Evolutionary conservation across 352 stramenopile species (phyloP).

Genomic region (Phytophthora macrochlamydospora): DNA sequence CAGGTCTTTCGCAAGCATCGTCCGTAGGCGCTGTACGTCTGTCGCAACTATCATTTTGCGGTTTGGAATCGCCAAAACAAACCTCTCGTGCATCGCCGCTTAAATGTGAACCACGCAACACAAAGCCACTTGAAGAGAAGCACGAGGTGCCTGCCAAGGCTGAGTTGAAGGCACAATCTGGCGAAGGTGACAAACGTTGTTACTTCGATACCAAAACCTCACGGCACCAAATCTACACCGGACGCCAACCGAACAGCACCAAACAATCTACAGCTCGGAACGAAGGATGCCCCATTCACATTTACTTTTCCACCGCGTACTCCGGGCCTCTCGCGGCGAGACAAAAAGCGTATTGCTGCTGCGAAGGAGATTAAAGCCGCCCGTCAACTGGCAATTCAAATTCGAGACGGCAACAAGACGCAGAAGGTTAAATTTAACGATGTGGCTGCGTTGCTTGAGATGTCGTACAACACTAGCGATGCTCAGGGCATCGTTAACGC

Average conservation of each 20-base stretch:
- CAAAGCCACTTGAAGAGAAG: no score
- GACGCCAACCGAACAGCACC: not conserved
- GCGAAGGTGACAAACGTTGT: not conserved
- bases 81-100: no score
- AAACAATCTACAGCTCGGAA: not conserved
- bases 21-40: no score
- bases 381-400: not conserved
- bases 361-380: not conserved
- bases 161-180: no score
- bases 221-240: not conserved
- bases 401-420: not conserved
- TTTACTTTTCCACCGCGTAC: not conserved
- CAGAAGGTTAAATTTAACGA: not conserved
- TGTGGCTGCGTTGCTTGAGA: not conserved
- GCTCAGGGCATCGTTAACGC: not conserved
- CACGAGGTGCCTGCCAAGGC: no score
- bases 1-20: no score
- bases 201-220: not conserved
- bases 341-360: not conserved
- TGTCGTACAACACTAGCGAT: conserved; percentile 4
- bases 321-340: not conserved
- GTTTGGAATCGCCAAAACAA: no score
- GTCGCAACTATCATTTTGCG: not conserved
- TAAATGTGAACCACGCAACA: no score
- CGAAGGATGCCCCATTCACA: not conserved